Conservation (phyloP, 108 stramenopile genomes). For the Aurantiochytrium sp. region DNA sequence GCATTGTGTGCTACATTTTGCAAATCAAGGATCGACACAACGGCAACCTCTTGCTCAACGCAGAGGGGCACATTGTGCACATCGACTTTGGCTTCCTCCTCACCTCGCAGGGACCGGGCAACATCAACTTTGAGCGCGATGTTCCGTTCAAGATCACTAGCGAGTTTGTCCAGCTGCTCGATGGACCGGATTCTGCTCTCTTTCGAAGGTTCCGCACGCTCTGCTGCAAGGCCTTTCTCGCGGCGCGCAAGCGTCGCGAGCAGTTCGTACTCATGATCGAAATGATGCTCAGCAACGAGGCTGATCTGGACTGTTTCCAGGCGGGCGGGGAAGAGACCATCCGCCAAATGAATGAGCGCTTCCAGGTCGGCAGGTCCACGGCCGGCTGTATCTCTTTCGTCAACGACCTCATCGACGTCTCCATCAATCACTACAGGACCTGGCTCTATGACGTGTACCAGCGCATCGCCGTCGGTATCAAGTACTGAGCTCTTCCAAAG, state of each 20-base stretch:
- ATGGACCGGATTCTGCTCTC: slow-evolving; percentile 73
- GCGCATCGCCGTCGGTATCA: slow-evolving; percentile 81
- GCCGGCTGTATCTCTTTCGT: slow-evolving; percentile 76
- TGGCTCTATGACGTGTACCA: slow-evolving; percentile 94
- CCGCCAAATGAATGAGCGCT: slow-evolving; percentile 69
- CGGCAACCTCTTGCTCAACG: slow-evolving; percentile 89
- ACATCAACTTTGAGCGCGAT: slow-evolving; percentile 77
- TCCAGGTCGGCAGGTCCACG: slow-evolving; percentile 72
- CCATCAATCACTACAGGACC: slow-evolving; percentile 88
- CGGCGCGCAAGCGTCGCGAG: slow-evolving; percentile 72
- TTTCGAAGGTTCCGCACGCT: slow-evolving; percentile 79
- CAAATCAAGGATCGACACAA: slow-evolving; percentile 97
- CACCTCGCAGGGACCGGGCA: slow-evolving; percentile 86
- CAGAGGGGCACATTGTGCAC: slow-evolving; percentile 93
- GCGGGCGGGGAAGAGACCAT: slow-evolving; percentile 62
- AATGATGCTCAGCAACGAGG: slow-evolving; percentile 85
- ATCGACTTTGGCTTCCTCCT: slow-evolving; percentile 99
- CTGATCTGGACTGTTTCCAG: slow-evolving; percentile 82
- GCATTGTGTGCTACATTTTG: slow-evolving; percentile 87
- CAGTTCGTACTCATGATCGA: slow-evolving; percentile 83
- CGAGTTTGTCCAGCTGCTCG: slow-evolving; percentile 90
- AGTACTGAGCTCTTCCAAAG: too few relatives aligned
- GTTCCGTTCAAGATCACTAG: slow-evolving; percentile 98
- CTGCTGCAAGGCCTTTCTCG: slow-evolving; percentile 78
- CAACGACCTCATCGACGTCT: slow-evolving; percentile 76